Evolutionary conservation across 164 flowering plant genomes (phyloP).

Genomic region (Annona squamosa): DNA sequence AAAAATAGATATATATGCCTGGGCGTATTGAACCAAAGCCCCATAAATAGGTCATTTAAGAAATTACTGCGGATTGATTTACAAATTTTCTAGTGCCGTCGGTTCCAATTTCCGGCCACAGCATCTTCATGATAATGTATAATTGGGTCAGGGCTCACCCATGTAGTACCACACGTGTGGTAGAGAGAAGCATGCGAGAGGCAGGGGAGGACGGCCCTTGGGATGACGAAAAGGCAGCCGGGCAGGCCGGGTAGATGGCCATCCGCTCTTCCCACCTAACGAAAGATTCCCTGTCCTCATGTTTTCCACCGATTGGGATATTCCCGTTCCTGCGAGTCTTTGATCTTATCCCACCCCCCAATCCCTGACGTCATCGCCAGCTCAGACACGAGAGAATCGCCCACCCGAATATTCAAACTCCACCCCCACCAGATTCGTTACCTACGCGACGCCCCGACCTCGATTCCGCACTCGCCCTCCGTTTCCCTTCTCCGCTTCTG

Average conservation of each 20-base stretch:
- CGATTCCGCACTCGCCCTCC: conserved; percentile 23
- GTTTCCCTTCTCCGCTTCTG: conserved; percentile 3
- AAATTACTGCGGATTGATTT: no score
- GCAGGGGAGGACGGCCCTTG: neutral
- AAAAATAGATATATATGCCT: no score
- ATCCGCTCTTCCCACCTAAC: neutral
- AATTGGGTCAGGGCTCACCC: no score
- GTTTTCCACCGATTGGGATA: neutral
- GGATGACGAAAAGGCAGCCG: neutral
- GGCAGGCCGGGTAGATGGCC: neutral
- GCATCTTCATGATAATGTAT: no score
- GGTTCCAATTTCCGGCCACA: no score
- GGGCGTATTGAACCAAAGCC: no score
- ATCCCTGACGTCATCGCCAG: conserved; percentile 32
- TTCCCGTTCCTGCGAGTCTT: neutral
- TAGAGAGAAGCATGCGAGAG: neutral
- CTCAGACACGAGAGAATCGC: conserved; percentile 21
- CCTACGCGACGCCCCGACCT: conserved; percentile 90
- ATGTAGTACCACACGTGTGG: neutral
- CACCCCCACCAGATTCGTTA: conserved; percentile 37
- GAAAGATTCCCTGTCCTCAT: neutral
- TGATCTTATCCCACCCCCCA: conserved; percentile 26
- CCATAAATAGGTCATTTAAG: no score
- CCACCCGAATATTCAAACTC: conserved; percentile 40
- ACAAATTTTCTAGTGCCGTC: no score